Evolutionary conservation across 306 rosid species (phyloP), one percentile per base, ranked within the genome.

Genomic region (Fragaria nilgerrensis): DNA sequence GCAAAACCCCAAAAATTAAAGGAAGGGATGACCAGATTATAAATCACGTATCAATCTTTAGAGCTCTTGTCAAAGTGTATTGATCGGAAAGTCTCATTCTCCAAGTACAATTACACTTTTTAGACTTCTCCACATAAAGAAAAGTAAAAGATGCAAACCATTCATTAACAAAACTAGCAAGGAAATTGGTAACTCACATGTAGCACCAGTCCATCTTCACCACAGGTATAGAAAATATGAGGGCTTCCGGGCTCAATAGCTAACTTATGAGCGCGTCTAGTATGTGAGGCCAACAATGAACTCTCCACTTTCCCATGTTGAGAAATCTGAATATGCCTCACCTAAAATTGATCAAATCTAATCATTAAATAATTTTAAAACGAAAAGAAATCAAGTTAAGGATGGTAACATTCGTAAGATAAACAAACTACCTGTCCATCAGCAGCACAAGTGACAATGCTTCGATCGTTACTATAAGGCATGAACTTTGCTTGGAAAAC

Each of bases 231-330:
- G 77, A 95, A 92, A 52, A 89, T 89, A 84, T 95, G 89, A 58
- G 97, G 90, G 85, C 99, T 95, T 75, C 99, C 97, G 44, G 99
- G 97, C 72, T 92, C 99, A 72, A 95, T 85, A 58, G 99, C 97
- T 86, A 95, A 79, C 85, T 92, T 95, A 88, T 95, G 99, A 77
- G 91, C 97, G 36, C 92, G 86, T 75, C 93, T 96, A 41, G 74
- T 82, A 87, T 95, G 99, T 74, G 45, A 87, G 65, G 76, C 92
- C 66, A 95, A 84, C 58, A 83, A 47, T 61, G 83, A 81, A 65
- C 88, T 86, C 64, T 85, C 88, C 74, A 92, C 96, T 45, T 32
- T 36, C 72, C 94, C 96, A 3, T 65, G 23, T 45, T 90, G 91
- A 50, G 74, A 80, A 86, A 92, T 85, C 71, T 81, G 92, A 76